Conservation (phyloP, 306 rosid genomes). For the Inga leiocalycina region DNA sequence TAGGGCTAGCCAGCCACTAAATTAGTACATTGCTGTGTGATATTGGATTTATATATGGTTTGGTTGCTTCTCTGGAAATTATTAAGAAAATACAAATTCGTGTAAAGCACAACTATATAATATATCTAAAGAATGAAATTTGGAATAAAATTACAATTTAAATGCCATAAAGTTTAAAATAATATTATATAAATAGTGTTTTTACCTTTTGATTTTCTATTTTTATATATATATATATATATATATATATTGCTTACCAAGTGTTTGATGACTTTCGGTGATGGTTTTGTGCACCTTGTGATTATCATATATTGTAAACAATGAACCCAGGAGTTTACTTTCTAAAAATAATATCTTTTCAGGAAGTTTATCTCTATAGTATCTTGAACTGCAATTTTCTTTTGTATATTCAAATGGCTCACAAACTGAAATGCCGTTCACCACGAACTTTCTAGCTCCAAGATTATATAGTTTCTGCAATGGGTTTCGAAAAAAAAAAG, state of each 20-base stretch:
- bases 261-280: not conserved
- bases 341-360: not conserved
- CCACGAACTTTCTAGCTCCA: not conserved
- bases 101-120: too few relatives aligned
- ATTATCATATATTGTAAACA: not conserved
- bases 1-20: too few relatives aligned
- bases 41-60: too few relatives aligned
- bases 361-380: not conserved
- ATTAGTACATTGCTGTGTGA: too few relatives aligned
- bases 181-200: too few relatives aligned
- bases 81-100: too few relatives aligned
- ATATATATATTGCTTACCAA: not conserved
- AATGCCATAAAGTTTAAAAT: too few relatives aligned
- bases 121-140: too few relatives aligned
- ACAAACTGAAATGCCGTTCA: not conserved
- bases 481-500: not conserved
- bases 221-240: too few relatives aligned
- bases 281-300: not conserved
- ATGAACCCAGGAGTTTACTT: not conserved
- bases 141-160: too few relatives aligned
- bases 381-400: not conserved
- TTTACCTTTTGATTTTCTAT: too few relatives aligned
- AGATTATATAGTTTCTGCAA: not conserved
- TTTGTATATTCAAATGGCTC: not conserved
- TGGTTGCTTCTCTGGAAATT: too few relatives aligned